Base-by-base conservation (phyloP, 176 grass and related monocot species). In the Rhynchospora tenuis region DNA sequence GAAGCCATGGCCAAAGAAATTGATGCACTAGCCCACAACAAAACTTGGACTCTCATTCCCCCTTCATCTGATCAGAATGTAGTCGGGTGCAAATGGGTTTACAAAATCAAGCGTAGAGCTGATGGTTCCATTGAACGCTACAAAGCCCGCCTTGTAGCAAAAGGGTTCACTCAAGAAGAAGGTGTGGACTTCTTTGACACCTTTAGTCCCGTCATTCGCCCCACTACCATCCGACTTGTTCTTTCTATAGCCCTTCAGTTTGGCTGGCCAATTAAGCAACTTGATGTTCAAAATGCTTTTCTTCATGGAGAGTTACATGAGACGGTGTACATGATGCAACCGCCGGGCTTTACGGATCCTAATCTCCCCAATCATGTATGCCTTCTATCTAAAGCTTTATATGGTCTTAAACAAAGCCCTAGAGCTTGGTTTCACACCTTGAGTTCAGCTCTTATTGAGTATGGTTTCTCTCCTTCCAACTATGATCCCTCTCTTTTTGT, bases 141-240 rank as follows among this genome's bases (percentile, higher is more conserved):
- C n/a, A n/a, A n/a, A n/a, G n/a, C n/a, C n/a, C n/a, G n/a, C n/a
- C n/a, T n/a, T n/a, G n/a, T n/a, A n/a, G n/a, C n/a, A n/a, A n/a
- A n/a, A n/a, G n/a, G n/a, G n/a, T n/a, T n/a, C n/a, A n/a, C n/a
- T n/a, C n/a, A n/a, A n/a, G n/a, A n/a, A n/a, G n/a, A n/a, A n/a
- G n/a, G n/a, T n/a, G 27, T 79, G 19, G 74, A 79, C 23, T 79
- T 20, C 56, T 0, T 43, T 54, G 74, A 79, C 17, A 79, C 74
- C 15, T 79, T 79, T 26, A 50, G 33, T 57, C 74, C 6, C 11
- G 74, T 79, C 6, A 42, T 79, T 1, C 28, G 45, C 12, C 74
- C 74, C 1, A 55, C 74, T n/a, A 79, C 74, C 2, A 55, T 79
- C 51, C 74, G 74, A 4, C n/a, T 52, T 3, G 23, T 79, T 2